Conservation (phyloP, 495 filamentous ascomycete species). For the Podospora appendiculata region DNA sequence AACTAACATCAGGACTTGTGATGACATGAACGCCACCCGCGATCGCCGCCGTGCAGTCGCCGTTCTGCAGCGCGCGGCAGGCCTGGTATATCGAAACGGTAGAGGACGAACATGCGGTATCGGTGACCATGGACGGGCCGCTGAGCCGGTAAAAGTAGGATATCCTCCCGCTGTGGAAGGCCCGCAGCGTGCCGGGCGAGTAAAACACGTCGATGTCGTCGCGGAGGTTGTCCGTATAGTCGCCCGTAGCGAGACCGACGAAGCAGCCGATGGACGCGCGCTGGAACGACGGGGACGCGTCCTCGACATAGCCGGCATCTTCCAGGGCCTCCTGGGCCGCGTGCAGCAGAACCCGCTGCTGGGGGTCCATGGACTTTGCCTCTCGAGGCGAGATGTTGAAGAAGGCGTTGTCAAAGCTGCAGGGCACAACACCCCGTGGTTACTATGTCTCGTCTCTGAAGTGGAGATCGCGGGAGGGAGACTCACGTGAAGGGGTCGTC, state of each 20-base stretch:
- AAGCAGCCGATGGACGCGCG: slow-evolving; percentile 70
- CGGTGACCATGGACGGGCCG: slow-evolving; percentile 31
- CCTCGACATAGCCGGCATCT: slow-evolving; percentile 67
- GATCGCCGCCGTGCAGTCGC: slow-evolving; percentile 55
- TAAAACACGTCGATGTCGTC: slow-evolving; percentile 78
- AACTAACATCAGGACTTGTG: slow-evolving; percentile 65
- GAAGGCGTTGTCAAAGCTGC: slow-evolving; percentile 68
- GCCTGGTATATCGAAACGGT: slow-evolving; percentile 30
- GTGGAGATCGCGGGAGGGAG: neutral
- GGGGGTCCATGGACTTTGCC: slow-evolving; percentile 70
- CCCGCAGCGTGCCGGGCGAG: slow-evolving; percentile 67
- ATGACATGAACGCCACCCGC: slow-evolving; percentile 58
- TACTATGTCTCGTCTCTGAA: neutral
- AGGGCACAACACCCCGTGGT: slow-evolving; percentile 44
- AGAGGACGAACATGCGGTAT: slow-evolving; percentile 37
- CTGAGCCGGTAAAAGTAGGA: slow-evolving; percentile 37
- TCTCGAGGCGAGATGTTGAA: slow-evolving; percentile 85
- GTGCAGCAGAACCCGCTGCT: slow-evolving; percentile 63
- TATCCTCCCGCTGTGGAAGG: slow-evolving; percentile 48
- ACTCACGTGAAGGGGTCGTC: slow-evolving; percentile 3
- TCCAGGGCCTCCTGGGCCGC: slow-evolving; percentile 79
- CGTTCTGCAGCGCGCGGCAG: slow-evolving; percentile 60
- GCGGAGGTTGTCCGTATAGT: slow-evolving; percentile 69
- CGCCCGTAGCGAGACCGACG: slow-evolving; percentile 73
- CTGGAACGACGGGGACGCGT: slow-evolving; percentile 64